Percentiles rank a stretch among this genome's conserved stretches.
Evolutionary conservation across 441 rosid genomes (phyloP).

Genomic region (Adansonia gregorii): DNA sequence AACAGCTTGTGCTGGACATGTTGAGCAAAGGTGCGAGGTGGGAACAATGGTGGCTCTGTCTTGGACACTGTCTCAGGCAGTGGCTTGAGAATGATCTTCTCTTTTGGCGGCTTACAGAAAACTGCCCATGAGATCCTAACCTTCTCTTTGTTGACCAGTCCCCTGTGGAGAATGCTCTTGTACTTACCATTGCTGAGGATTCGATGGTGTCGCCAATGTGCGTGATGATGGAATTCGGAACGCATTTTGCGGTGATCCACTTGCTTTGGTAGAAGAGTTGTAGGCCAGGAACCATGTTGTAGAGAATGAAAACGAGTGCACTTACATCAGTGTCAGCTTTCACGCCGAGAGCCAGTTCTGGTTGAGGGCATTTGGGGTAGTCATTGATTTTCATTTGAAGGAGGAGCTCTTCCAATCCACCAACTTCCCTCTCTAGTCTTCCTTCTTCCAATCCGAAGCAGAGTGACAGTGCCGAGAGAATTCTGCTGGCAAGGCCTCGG

Average conservation of each 20-base stretch:
- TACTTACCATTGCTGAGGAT: conserved; percentile 87
- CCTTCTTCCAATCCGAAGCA: conserved; percentile 80
- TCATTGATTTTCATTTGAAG: conserved; percentile 92
- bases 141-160: conserved; percentile 88
- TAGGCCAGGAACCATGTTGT: conserved; percentile 96
- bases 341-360: conserved; percentile 91
- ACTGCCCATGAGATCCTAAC: conserved; percentile 97
- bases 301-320: conserved; percentile 88
- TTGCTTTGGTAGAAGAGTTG: conserved; percentile 80
- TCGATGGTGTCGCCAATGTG: conserved; percentile 89
- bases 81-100: conserved; percentile 85
- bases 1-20: conserved; percentile 83
- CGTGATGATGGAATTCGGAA: conserved; percentile 89
- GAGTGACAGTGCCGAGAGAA: conserved; percentile 61
- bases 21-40: conserved; percentile 88
- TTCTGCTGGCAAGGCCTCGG: conserved; percentile 65
- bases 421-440: conserved; percentile 82
- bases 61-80: conserved; percentile 65
- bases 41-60: conserved; percentile 69
- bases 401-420: conserved; percentile 81
- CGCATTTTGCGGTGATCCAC: conserved; percentile 90
- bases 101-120: conserved; percentile 93
- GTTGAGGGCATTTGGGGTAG: conserved; percentile 94
- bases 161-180: conserved; percentile 93
- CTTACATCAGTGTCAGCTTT: conserved; percentile 92